Evolutionary conservation across 2,329 filamentous ascomycete species (phyloP), one percentile per base, ranked within the genome.

Genomic region (Ramichloridium luteum): DNA sequence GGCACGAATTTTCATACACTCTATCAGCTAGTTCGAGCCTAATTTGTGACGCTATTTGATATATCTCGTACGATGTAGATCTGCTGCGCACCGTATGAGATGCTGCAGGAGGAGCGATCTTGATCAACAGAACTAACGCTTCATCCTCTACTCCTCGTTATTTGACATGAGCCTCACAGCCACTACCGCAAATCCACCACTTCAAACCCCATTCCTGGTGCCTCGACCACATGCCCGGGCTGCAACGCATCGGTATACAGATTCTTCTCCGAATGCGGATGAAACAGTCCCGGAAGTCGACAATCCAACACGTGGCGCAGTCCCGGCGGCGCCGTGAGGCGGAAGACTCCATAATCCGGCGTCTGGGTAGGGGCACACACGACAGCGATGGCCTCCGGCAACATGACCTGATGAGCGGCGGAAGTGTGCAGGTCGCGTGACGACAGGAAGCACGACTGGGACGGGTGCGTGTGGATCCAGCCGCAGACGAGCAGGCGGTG

Each of bases 401-500:
- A 72, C 84, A 94, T 94, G 37, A 90, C 77, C 58, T 98, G 90
- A 54, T 94, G 96, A 8, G 85, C 85, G 3, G 78, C 77, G 51
- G 93, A 88, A 0, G 92, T 98, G 53, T 98, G 90, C 44, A 96
- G 54, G 52, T 98, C 90, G 30, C 88, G 68, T 29, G 80, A 90
- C 53, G 84, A 93, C 82, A 98, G 92, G 55, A 98, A 98, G 57
- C 90, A 98, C 0, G 84, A 92, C 60, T 98, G 90, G 0, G 80
- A 84, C 0, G 90, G 90, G 55, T 98, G 90, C 0, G 90, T 98
- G 54, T 98, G 90, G 39, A 98, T 98, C 90, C 90, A 98, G 23
- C 88, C 88, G 4, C 93, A 68, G 32, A 93, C 75, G 56, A 93
- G 72, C 20, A 96, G 59, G 38, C 92, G 81, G 49, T 93, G 74